Percentiles rank a stretch among this genome's conserved stretches.
These are phyloP conservation scores for Apophysomyces variabilis DNA, from an alignment of 371 early-diverging fungal genomes.

Conservation along the genomic window DNA sequence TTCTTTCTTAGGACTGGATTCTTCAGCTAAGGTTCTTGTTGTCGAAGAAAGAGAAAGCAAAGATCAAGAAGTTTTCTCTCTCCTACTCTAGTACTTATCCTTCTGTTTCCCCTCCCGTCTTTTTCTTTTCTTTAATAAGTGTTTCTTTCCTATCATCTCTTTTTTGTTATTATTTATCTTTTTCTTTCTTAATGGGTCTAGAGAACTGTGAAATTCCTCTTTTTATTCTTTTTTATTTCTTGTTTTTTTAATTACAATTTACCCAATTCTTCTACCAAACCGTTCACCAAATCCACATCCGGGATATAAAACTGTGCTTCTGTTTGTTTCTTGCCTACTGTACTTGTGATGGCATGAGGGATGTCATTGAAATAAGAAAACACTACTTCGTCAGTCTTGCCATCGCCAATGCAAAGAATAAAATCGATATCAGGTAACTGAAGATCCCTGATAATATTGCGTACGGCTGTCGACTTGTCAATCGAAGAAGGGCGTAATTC, in stretches of 20 bases:
- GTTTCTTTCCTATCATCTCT: neutral
- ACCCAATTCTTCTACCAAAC: conserved; percentile 57
- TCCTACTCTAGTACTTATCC: neutral
- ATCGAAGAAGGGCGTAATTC: conserved; percentile 92
- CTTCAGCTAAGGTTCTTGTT: neutral
- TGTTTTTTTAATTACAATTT: conserved; percentile 17
- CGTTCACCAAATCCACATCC: conserved; percentile 64
- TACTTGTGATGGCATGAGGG: conserved; percentile 75
- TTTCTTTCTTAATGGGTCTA: neutral
- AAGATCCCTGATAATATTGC: conserved; percentile 87
- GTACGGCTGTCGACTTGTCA: conserved; percentile 88
- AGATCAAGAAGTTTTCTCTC: neutral
- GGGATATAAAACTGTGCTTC: conserved; percentile 90
- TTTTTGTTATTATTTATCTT: conserved; percentile 1
- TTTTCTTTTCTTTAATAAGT: neutral
- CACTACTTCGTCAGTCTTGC: conserved; percentile 92
- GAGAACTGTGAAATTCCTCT: conserved; percentile 20
- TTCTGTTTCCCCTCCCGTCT: too few species aligned
- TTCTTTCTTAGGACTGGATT: conserved; percentile 1
- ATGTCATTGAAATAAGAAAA: conserved; percentile 77
- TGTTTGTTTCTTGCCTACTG: conserved; percentile 96
- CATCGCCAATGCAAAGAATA: conserved; percentile 89
- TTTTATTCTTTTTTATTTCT: conserved; percentile 7
- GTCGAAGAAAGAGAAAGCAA: too few species aligned
- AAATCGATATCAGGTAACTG: conserved; percentile 61